Conservation (phyloP, 768 basidiomycete species). For the Strobilomyces dryophilus region DNA sequence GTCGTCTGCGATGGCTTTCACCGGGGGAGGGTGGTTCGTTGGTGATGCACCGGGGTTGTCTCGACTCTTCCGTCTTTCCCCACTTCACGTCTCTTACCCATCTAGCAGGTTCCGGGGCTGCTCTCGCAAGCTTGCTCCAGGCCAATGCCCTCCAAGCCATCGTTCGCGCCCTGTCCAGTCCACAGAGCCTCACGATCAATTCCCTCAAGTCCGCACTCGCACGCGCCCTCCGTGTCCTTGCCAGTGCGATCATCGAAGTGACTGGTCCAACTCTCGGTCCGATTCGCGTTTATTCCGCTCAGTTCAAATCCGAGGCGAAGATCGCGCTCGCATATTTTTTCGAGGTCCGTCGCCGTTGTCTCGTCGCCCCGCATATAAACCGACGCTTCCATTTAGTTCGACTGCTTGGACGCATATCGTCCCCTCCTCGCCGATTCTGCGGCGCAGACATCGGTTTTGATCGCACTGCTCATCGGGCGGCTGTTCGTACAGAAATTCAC, state of each 20-base stretch:
- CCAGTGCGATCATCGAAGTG: conserved; percentile 57
- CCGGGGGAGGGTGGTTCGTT: no score
- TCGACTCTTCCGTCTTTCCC: neutral
- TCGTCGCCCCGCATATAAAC: no score
- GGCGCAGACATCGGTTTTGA: no score
- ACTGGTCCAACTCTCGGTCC: conserved; percentile 72
- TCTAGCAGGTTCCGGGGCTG: conserved; percentile 55
- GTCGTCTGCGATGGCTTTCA: neutral
- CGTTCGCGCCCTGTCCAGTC: conserved; percentile 54
- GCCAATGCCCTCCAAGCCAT: conserved; percentile 57
- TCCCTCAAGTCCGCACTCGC: conserved; percentile 55
- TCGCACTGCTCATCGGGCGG: no score
- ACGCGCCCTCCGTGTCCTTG: conserved; percentile 57
- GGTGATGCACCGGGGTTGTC: no score
- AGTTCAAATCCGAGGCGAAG: conserved; percentile 49
- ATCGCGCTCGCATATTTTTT: conserved; percentile 28
- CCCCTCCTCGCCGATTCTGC: no score
- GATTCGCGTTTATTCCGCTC: conserved; percentile 35
- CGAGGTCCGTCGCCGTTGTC: conserved; percentile 21
- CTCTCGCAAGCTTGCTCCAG: conserved; percentile 52
- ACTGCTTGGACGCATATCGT: no score
- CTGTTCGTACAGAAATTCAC: no score
- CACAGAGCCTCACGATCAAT: conserved; percentile 30
- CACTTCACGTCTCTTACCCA: neutral
- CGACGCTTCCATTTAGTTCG: no score